Evolutionary conservation across 2,329 filamentous ascomycete genomes (phyloP), one percentile per base, ranked within the genome.

Genomic region (Penicillium psychrosexuale): DNA sequence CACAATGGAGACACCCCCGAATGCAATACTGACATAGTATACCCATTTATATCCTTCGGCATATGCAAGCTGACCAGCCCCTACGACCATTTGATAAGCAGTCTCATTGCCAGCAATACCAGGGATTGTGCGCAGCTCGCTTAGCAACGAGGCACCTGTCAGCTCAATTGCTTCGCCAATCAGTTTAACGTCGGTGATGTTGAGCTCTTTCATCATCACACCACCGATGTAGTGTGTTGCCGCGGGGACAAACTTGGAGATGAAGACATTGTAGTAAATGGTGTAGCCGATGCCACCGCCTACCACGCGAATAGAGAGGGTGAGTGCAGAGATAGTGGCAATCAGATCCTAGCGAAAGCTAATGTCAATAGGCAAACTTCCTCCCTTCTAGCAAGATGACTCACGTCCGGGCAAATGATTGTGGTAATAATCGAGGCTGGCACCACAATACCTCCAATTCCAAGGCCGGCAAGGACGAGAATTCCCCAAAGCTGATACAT

Each of bases 361-460:
- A 30, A 15, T 36, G 19, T 53, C 15, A 30, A 40, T n/a, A 24
- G 43, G 47, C 22, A 45, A 7, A 7, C 5, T 31, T 15, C 17
- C 6, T 27, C 13, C 7, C 11, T 9, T 34, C 11, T 0, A 33
- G 9, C 3, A 28, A 22, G 12, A 8, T 3, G 8, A 38, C 71
- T 57, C 62, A 75, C 85, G 65, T 86, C 83, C 0, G 86, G 85
- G 57, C 84, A 88, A 61, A 88, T 84, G 62, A 89, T 88, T 9
- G 84, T 85, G 7, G 84, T 83, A 54, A 89, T 86, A 61, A 88
- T 86, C 1, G 83, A 84, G 1, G 83, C 82, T 0, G 86, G 86
- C 5, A 89, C 82, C 15, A 88, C 82, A 47, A 89, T 85, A 1
- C 84, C 86, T 7, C 86, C 86, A 5, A 88, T 83, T 7, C 86